A percentile compares a stretch with the other conserved stretches of the same genome.
Evolutionary conservation across 2,329 filamentous ascomycete species (phyloP).

Genomic region (Trichoderma pleuroti): DNA sequence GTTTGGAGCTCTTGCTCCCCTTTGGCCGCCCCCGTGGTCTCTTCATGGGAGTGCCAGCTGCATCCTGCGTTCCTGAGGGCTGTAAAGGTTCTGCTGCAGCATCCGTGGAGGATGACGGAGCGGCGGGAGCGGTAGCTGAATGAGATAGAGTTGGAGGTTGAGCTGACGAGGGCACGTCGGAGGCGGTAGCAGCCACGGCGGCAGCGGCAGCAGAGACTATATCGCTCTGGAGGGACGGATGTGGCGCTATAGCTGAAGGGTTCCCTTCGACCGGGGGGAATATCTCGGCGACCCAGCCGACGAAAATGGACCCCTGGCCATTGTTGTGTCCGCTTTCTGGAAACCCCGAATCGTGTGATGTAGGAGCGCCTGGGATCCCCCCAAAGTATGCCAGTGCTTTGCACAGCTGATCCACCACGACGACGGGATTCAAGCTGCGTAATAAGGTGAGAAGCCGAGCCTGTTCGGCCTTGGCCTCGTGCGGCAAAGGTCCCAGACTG

Average conservation of each 20-base stretch:
- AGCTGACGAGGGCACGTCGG: neutral
- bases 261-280: slow-evolving; percentile 45
- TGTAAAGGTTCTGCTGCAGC: neutral
- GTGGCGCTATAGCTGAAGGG: slow-evolving; percentile 6
- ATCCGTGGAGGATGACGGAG: neutral
- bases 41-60: slow-evolving; percentile 30
- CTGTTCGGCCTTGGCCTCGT: slow-evolving; percentile 57
- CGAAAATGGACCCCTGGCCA: slow-evolving; percentile 55
- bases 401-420: slow-evolving; percentile 60
- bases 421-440: slow-evolving; percentile 50
- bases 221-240: slow-evolving; percentile 10
- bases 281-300: slow-evolving; percentile 62
- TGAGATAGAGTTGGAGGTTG: neutral
- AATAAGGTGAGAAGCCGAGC: slow-evolving; percentile 56
- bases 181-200: neutral
- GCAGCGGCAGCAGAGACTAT: neutral
- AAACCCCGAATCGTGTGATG: slow-evolving; percentile 50
- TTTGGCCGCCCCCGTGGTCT: slow-evolving; percentile 53
- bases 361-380: slow-evolving; percentile 53
- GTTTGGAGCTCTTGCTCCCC: slow-evolving; percentile 44
- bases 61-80: neutral
- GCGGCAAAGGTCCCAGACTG: slow-evolving; percentile 29
- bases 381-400: slow-evolving; percentile 63
- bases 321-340: slow-evolving; percentile 55
- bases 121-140: neutral